Evolutionary conservation across 1,139 yeast species (phyloP).

Genomic region (Blastobotrys persicus): DNA sequence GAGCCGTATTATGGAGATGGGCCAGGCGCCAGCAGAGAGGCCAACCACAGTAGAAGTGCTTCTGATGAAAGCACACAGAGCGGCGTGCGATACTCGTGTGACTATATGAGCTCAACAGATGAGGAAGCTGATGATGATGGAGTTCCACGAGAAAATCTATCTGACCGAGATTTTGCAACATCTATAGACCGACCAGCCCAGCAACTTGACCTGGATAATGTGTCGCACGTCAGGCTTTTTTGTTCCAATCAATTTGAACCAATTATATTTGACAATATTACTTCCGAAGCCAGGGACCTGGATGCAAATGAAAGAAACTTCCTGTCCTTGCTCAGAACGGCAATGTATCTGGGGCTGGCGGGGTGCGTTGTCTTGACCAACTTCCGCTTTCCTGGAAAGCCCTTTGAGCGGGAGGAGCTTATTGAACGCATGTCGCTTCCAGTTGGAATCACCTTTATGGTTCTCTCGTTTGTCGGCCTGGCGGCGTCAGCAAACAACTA

Average conservation of each 20-base stretch:
- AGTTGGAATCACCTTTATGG: constrained; percentile 27
- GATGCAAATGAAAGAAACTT: constrained; percentile 38
- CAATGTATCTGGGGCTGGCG: constrained; percentile 32
- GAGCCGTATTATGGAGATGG: neutral
- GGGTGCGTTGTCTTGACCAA: constrained; percentile 31
- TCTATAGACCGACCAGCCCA: constrained; percentile 15
- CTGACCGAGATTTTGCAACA: neutral
- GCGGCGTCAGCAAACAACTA: constrained; percentile 26
- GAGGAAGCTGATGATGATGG: constrained; percentile 9
- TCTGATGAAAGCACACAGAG: neutral
- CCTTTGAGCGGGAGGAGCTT: constrained; percentile 5
- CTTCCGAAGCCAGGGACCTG: constrained; percentile 39
- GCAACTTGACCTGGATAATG: constrained; percentile 11
- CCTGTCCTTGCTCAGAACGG: constrained; percentile 30
- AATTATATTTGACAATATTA: constrained; percentile 30
- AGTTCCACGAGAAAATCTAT: neutral
- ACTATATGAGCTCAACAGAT: neutral
- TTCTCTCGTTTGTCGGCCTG: constrained; percentile 23
- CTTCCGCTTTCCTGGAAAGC: constrained; percentile 20
- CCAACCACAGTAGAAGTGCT: neutral
- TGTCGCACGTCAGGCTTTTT: constrained; percentile 18
- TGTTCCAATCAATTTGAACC: constrained; percentile 24
- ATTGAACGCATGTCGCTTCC: constrained; percentile 17
- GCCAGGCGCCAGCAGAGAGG: neutral
- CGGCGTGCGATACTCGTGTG: neutral